Evolutionary conservation across 257 asterid genomes (phyloP).

Genomic region (Nicotiana sylvestris): DNA sequence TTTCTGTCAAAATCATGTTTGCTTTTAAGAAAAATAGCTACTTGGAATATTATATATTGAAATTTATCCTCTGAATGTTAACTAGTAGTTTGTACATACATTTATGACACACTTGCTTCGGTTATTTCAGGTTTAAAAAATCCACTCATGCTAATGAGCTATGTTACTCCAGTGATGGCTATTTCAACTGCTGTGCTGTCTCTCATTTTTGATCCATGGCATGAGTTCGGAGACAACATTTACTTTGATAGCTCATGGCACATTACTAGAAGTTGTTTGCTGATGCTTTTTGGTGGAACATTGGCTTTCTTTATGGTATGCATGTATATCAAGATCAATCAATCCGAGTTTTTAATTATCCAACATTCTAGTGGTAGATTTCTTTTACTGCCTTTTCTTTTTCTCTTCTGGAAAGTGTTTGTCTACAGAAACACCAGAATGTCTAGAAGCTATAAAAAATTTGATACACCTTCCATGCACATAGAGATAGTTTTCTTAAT

Average conservation of each 20-base stretch:
- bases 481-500: not conserved
- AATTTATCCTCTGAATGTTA: not conserved
- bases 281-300: slow-evolving; percentile 96
- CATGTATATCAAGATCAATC: not conserved
- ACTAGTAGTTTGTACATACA: slow-evolving; percentile 1
- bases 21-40: not conserved
- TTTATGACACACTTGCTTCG: slow-evolving; percentile 17
- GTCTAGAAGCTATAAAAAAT: not conserved
- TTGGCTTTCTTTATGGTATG: slow-evolving; percentile 97
- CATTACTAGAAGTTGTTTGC: slow-evolving; percentile 68
- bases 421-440: not conserved
- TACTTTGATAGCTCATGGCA: slow-evolving; percentile 91
- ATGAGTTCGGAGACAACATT: slow-evolving; percentile 51
- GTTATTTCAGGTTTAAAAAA: slow-evolving; percentile 74
- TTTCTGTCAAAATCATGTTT: not conserved
- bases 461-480: not conserved
- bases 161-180: slow-evolving; percentile 94
- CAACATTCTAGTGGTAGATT: not conserved
- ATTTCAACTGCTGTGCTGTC: slow-evolving; percentile 82
- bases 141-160: slow-evolving; percentile 96
- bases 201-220: slow-evolving; percentile 90
- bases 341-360: slow-evolving; percentile 8
- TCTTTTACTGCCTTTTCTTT: not conserved
- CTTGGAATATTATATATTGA: not conserved
- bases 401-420: not conserved